Conservation (phyloP, 1,284 basidiomycete species). For the Tilletia walkeri region DNA sequence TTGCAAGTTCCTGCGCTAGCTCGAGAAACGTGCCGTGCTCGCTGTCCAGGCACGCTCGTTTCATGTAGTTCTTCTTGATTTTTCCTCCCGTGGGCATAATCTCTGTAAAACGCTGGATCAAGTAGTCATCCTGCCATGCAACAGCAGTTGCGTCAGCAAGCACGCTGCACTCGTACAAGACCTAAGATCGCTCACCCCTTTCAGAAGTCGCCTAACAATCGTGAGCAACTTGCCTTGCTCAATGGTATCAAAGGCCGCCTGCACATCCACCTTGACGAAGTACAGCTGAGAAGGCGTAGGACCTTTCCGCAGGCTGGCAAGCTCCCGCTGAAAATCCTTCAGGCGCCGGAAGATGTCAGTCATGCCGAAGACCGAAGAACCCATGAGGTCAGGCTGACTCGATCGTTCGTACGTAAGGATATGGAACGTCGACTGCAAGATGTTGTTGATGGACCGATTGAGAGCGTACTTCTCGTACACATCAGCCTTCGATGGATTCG, state of each 20-base stretch:
- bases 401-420: slow-evolving; percentile 43
- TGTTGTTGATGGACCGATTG: slow-evolving; percentile 75
- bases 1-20: slow-evolving; percentile 60
- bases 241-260: slow-evolving; percentile 94
- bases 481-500: slow-evolving; percentile 6
- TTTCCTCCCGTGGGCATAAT: slow-evolving; percentile 26
- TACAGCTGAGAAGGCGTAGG: slow-evolving; percentile 59
- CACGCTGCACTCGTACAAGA: too few relatives aligned
- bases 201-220: slow-evolving; percentile 63
- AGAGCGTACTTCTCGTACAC: slow-evolving; percentile 22
- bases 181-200: not conserved
- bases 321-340: slow-evolving; percentile 30
- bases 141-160: not conserved
- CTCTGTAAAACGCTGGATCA: slow-evolving; percentile 44
- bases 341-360: slow-evolving; percentile 57
- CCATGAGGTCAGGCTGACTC: slow-evolving; percentile 26
- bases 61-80: slow-evolving; percentile 25
- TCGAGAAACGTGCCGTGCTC: slow-evolving; percentile 72
- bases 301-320: not conserved
- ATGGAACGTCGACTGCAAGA: slow-evolving; percentile 67
- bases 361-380: slow-evolving; percentile 44
- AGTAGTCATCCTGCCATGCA: slow-evolving; percentile 30
- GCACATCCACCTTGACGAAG: slow-evolving; percentile 94
- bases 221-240: slow-evolving; percentile 79
- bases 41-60: slow-evolving; percentile 58